These are phyloP conservation scores for Candida wancherniae DNA, from an alignment of 805 yeast genomes.

Conservation along the genomic window DNA sequence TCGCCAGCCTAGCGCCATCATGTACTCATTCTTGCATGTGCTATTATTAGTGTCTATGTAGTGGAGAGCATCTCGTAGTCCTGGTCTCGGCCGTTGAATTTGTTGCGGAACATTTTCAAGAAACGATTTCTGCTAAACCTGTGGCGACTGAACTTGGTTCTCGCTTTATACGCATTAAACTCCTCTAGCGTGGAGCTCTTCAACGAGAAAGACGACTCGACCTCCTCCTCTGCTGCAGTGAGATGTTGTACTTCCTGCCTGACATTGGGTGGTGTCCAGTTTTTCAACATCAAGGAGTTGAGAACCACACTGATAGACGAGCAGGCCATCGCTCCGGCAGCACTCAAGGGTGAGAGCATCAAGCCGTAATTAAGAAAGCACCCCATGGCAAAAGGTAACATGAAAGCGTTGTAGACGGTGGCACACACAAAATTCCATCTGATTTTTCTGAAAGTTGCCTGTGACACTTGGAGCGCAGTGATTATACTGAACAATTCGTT, in stretches of 20 bases:
- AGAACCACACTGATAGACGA: conserved; percentile 86
- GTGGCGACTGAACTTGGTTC: too few species aligned
- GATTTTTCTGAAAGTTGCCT: conserved; percentile 65
- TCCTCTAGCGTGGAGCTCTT: conserved; percentile 12
- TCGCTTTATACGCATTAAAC: conserved; percentile 9
- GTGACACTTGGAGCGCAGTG: conserved; percentile 64
- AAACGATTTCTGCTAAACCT: too few species aligned
- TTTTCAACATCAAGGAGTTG: conserved; percentile 67
- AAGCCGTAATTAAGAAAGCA: conserved; percentile 72
- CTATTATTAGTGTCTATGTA: too few species aligned
- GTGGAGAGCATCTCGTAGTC: too few species aligned
- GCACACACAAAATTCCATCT: conserved; percentile 87
- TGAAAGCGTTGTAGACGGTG: conserved; percentile 70
- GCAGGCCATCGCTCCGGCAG: conserved; percentile 89
- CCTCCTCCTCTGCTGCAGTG: conserved; percentile 6
- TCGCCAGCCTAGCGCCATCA: too few species aligned
- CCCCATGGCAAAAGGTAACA: conserved; percentile 95
- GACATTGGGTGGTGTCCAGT: conserved; percentile 46
- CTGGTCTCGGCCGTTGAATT: too few species aligned
- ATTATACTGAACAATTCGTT: conserved; percentile 46
- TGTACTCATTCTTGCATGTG: too few species aligned
- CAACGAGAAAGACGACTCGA: conserved; percentile 12
- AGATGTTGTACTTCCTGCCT: conserved; percentile 2
- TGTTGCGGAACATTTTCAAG: too few species aligned
- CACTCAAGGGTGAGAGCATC: conserved; percentile 80